These are phyloP conservation scores for Amanita muscaria DNA, from an alignment of 768 basidiomycete species.

Conservation along the genomic window DNA sequence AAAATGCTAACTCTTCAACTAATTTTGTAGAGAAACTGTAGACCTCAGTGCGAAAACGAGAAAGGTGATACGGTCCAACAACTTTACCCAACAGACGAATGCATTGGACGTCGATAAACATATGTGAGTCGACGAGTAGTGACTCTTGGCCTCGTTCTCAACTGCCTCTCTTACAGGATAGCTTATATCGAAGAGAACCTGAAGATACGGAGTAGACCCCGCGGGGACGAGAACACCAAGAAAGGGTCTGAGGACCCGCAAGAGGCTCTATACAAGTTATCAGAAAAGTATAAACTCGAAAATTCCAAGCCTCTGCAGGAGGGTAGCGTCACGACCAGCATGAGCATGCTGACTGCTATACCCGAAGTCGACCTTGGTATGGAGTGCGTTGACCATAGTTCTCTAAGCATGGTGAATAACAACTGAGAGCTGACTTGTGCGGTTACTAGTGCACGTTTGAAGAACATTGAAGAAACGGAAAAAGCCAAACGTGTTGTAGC, in stretches of 20 bases:
- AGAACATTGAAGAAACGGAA: constrained; percentile 97
- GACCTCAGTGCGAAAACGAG: constrained; percentile 66
- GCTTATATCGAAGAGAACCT: constrained; percentile 95
- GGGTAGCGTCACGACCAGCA: constrained; percentile 86
- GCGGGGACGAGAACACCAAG: constrained; percentile 37
- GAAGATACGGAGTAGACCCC: constrained; percentile 54
- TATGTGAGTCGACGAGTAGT: constrained; percentile 84
- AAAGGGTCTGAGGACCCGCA: constrained; percentile 54
- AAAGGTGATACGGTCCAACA: constrained; percentile 71
- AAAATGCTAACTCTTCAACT: not conserved
- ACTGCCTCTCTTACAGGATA: constrained; percentile 55
- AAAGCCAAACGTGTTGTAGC: constrained; percentile 86
- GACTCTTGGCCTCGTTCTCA: too few species aligned
- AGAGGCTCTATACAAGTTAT: constrained; percentile 69
- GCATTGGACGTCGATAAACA: constrained; percentile 96
- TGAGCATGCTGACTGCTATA: constrained; percentile 96
- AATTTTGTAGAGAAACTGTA: constrained; percentile 33
- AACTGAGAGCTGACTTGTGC: constrained; percentile 1
- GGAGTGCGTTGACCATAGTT: constrained; percentile 88
- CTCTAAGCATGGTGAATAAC: not conserved
- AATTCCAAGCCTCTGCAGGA: constrained; percentile 64
- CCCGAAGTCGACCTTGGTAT: constrained; percentile 98
- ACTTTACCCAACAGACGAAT: constrained; percentile 97
- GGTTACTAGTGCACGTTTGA: constrained; percentile 60
- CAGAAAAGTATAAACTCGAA: constrained; percentile 55